phyloP scores from a whole-genome alignment of 345 rosid genomes.

The Nephelium lappaceum region DNA sequence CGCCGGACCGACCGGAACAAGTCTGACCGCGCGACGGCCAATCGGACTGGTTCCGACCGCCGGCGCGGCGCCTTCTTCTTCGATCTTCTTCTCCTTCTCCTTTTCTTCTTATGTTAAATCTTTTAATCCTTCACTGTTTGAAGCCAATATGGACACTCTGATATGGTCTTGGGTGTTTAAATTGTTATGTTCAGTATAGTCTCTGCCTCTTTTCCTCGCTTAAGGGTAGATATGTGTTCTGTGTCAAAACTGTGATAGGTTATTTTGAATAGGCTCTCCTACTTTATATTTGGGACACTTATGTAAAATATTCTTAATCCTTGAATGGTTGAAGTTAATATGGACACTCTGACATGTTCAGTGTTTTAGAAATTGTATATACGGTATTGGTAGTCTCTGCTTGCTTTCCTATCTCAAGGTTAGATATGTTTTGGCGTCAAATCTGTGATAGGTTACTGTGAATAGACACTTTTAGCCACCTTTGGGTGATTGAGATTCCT shows the following conservation, averaged over 20 bases:
- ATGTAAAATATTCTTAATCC: constrained; percentile 7
- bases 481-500: background rate
- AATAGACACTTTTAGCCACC: background rate
- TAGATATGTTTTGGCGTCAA: background rate
- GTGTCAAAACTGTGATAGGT: background rate
- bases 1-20: too few relatives aligned
- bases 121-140: background rate
- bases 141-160: background rate
- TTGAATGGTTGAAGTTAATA: background rate
- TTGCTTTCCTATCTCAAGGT: background rate
- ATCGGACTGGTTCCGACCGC: too few relatives aligned
- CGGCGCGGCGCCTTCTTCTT: too few relatives aligned
- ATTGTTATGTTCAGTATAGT: background rate
- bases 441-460: background rate
- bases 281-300: background rate
- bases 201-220: background rate
- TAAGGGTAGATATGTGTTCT: background rate
- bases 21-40: too few relatives aligned
- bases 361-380: background rate
- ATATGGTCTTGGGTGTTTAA: background rate
- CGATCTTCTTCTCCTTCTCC: too few relatives aligned
- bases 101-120: constrained; percentile 10
- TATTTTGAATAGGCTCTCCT: background rate
- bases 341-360: background rate
- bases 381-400: background rate